Evolutionary conservation across 2,329 filamentous ascomycete species (phyloP).

Genomic region (Acephala macrosclerotiorum): DNA sequence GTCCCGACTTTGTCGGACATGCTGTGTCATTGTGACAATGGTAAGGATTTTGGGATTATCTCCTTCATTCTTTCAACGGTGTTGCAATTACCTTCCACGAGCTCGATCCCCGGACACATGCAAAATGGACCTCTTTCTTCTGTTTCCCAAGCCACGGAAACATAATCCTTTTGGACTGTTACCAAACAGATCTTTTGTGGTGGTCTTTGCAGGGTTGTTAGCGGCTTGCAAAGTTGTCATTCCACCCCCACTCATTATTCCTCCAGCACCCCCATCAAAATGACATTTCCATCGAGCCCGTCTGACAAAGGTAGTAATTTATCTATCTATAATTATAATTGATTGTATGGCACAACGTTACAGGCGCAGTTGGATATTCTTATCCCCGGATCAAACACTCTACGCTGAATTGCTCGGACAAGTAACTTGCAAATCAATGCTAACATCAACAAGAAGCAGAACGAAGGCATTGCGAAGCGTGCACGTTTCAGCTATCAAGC

Average conservation of each 20-base stretch:
- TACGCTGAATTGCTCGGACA: constrained; percentile 7
- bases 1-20: too few species aligned
- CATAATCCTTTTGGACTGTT: too few species aligned
- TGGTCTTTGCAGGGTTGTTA: too few species aligned
- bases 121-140: too few species aligned
- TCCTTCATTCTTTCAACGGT: too few species aligned
- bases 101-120: too few species aligned
- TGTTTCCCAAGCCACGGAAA: too few species aligned
- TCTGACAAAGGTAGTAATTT: neutral
- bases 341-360: neutral
- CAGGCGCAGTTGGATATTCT: neutral
- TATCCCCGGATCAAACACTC: constrained; percentile 5
- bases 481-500: neutral
- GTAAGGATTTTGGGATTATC: too few species aligned
- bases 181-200: too few species aligned
- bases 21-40: too few species aligned
- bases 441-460: neutral
- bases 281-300: neutral
- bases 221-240: too few species aligned
- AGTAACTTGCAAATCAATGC: neutral
- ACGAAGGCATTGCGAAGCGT: neutral
- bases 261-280: neutral
- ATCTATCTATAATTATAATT: constrained; percentile 8
- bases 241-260: neutral
- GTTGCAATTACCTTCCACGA: too few species aligned